Base-by-base conservation (phyloP, 495 filamentous ascomycete genomes). In the Penicillium canescens region DNA sequence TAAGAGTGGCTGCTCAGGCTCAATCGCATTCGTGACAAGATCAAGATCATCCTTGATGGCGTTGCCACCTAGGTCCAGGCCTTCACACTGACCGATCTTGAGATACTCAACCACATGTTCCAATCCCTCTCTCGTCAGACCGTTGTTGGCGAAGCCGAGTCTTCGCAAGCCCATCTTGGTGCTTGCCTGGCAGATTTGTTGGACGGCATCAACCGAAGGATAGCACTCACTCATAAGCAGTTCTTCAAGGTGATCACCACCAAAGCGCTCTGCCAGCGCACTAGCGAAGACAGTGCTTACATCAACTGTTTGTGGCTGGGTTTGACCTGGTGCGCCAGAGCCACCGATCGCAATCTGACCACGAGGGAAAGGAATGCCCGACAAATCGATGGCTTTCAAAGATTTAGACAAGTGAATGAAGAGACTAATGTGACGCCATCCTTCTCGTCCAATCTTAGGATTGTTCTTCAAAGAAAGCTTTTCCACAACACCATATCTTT, bases 11-110 rank as follows among this genome's bases (percentile, higher is more conserved):
- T 81, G 78, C 4, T 85, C 77, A 11, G 71, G 69, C n/a, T 82
- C 76, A 35, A 96, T 68, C 14, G 81, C 80, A 14, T 80, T 78
- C 1, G 85, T 82, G 34, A 98, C 69, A 28, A 85, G 72, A 40
- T 80, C 78, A n/a, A 96, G 72, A 54, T 86, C 78, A 28, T 91
- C 83, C 54, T 84, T 72, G 36, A 90, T 71, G 56, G 92, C 83
- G 61, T 96, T 98, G n/a, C 91, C 91, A 34, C 92, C 92, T n/a
- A 98, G 70, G 68, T 98, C 94, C 6, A 98, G 74, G 1, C 91
- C 94, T 66, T 96, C 89, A 56, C 93, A 98, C 38, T 84, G 77
- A 0, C 86, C 87, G 38, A 78, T 80, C 43, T 81, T 78, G 35
- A 97, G 65, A 69, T 90, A 96, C 45, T 81, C 79, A 28, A 87